Conservation (phyloP, 495 filamentous ascomycete species). For the Geoglossum glabrum region DNA sequence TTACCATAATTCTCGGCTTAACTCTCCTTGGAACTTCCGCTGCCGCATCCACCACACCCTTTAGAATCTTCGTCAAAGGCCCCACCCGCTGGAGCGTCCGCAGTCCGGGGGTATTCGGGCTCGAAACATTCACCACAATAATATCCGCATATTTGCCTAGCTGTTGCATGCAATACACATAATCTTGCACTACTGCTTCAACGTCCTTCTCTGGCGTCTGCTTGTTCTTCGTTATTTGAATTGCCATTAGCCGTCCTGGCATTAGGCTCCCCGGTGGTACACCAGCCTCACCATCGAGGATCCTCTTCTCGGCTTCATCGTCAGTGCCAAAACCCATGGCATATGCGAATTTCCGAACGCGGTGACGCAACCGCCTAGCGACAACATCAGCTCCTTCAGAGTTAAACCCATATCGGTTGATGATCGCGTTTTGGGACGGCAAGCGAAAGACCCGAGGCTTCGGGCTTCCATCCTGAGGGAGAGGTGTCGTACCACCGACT, state of each 20-base stretch:
- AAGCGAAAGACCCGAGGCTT: conserved; percentile 76
- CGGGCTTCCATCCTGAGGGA: conserved; percentile 69
- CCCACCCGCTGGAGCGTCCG: conserved; percentile 63
- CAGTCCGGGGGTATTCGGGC: conserved; percentile 84
- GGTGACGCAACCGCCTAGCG: conserved; percentile 55
- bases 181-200: conserved; percentile 63
- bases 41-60: conserved; percentile 64
- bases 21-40: conserved; percentile 39
- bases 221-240: conserved; percentile 99
- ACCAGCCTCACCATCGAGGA: conserved; percentile 49
- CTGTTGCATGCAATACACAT: conserved; percentile 64
- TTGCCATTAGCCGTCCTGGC: conserved; percentile 55
- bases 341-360: conserved; percentile 58
- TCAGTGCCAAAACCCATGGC: conserved; percentile 40
- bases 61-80: conserved; percentile 59
- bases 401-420: conserved; percentile 93
- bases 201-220: conserved; percentile 65
- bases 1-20: conserved; percentile 83
- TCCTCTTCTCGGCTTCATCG: conserved; percentile 40
- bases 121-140: conserved; percentile 89
- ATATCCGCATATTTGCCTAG: conserved; percentile 80
- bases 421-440: conserved; percentile 57
- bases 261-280: conserved; percentile 54
- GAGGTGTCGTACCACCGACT: conserved; percentile 73
- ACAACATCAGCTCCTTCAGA: conserved; percentile 74